Base-by-base conservation (phyloP, 805 yeast genomes). In the Pichia phayaonensis region DNA sequence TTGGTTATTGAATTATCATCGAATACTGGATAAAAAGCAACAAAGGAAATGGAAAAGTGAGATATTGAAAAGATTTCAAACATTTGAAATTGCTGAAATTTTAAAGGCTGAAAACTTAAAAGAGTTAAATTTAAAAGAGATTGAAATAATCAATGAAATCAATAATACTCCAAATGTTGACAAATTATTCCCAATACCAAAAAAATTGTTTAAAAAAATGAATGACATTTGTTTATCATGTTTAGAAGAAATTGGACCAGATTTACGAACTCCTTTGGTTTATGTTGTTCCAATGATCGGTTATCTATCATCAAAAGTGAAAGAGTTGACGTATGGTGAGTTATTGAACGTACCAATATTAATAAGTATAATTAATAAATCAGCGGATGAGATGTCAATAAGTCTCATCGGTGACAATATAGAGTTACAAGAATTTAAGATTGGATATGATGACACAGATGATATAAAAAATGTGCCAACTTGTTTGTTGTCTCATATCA, bases 391-490 rank as follows among this genome's bases (percentile, higher is more conserved):
- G 11, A 34, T 34, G 8, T 34, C 38, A 34, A 2, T 34, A 7
- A 34, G n/a, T 34, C 10, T 34, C 6, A 34, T 34, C 20, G 20
- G 38, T 8, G 38, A 34, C 8, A n/a, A 11, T 7, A 34, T 34
- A n/a, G 38, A 34, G n/a, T 34, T 34, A 34, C 38, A 34, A 34
- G 38, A 34, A 34, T 34, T 34, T n/a, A 34, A 34, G 8, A 34
- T 34, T 16, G 38, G 38, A 5, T 34, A 21, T 12, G 18, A 4
- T 4, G 23, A 8, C 2, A 59, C 53, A 2, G 34, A 41, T 4
- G 41, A 51, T 8, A 44, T 64, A 0, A 59, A 60, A 26, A 49
- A 56, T 3, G 57, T 67, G 0, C 72, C 76, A 3, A 64, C 71
- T 0, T 46, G 61, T 3, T 54, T 60, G 34, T 54, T 71, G 6